A percentile compares a stretch with the other conserved stretches of the same genome.
Conservation (phyloP, 305 asterid species). For the Fraxinus baroniana region DNA sequence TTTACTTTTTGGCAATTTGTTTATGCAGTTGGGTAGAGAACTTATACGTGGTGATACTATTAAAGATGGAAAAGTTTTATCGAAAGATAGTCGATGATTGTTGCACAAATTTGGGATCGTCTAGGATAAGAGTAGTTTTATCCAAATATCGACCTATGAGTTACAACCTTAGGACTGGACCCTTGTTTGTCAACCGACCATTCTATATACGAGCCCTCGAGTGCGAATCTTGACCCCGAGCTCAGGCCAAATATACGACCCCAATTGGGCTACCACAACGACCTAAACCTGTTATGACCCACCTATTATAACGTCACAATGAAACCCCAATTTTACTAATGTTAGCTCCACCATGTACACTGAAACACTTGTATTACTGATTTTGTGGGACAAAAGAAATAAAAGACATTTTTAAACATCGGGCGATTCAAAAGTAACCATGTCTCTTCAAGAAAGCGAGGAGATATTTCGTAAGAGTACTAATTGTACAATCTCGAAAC, state of each 20-base stretch:
- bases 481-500: neutral
- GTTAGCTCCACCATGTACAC: too few species aligned
- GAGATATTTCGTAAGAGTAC: neutral
- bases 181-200: neutral
- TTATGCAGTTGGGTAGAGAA: neutral
- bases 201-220: neutral
- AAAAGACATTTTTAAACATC: neutral
- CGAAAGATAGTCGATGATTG: neutral
- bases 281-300: neutral
- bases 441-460: neutral
- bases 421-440: neutral
- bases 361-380: too few species aligned
- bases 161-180: neutral
- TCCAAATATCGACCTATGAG: neutral
- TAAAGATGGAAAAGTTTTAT: neutral
- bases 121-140: neutral
- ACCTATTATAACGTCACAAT: neutral
- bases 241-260: neutral
- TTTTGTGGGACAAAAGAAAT: neutral
- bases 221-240: neutral
- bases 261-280: neutral
- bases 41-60: neutral
- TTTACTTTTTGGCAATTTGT: neutral
- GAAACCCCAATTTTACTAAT: neutral
- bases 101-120: neutral